Base-by-base conservation (phyloP, 148 eudicot species). In the Polygonum aviculare region DNA sequence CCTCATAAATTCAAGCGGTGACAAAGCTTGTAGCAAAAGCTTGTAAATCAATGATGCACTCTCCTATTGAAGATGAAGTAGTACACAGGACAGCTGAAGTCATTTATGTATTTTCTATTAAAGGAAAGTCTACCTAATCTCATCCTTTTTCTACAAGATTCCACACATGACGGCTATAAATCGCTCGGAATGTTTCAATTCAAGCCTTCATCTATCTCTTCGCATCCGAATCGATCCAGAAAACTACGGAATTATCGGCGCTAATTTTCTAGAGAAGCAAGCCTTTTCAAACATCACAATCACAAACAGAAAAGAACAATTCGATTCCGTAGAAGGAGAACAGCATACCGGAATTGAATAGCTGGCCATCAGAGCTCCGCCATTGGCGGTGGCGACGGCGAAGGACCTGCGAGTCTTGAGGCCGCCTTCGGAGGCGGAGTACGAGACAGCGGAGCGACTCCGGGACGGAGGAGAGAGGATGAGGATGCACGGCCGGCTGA, bases 271-370 rank as follows among this genome's bases (percentile, higher is more conserved):
- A 51, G 57, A 51, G 57, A 14, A 16, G 31, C 31, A 16, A n/a
- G 4, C 6, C 57, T 51, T 14, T 14, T 51, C 57, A 16, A n/a
- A 51, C 1, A 14, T 51, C 69, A 62, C 41, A 57, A 57, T 14
- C 31, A 19, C 31, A 65, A 21, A 4, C 41, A 39, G 12, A 19
- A 60, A 16, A 2, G 7, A 49, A 55, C 75, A 51, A 41, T 50
- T 14, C 79, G 74, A 0, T 47, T 15, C 62, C 3, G 12, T 26
- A 26, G 65, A 55, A 19, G 31, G 38, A 35, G 2, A 35, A 14
- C 16, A 73, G 67, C 76, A 54, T 71, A 84, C 87, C 81, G 77
- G 81, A 12, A 72, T 74, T 33, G 87, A 81, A 72, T 14, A 54
- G 7, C 52, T 79, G 71, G 69, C 69, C 59, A 35, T 63, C 45